These are phyloP conservation scores for Leucaena leucocephala DNA, from an alignment of 306 rosid genomes.

Conservation along the genomic window DNA sequence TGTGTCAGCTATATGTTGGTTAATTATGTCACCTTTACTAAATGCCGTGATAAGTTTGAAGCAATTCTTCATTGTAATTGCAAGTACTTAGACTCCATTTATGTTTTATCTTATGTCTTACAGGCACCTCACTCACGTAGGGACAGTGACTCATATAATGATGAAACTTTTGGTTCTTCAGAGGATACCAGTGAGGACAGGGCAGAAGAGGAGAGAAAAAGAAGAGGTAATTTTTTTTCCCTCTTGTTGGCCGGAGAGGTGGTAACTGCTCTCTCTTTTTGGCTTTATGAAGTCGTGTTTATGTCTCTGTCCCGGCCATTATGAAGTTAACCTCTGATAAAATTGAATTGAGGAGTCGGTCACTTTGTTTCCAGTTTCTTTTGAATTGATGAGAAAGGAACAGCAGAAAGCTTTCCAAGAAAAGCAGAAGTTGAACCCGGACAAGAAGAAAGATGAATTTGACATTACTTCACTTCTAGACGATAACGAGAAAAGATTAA, in stretches of 20 bases:
- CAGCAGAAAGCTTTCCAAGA: conserved; percentile 82
- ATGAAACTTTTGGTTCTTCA: conserved; percentile 92
- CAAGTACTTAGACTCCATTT: conserved; percentile 7
- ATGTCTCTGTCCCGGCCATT: conserved; percentile 22
- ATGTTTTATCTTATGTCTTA: conserved; percentile 33
- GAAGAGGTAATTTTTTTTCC: conserved; percentile 73
- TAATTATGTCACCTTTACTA: conserved; percentile 2
- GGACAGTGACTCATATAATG: conserved; percentile 63
- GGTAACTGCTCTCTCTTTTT: conserved; percentile 11
- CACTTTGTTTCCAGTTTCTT: conserved; percentile 65
- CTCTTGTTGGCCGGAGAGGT: conserved; percentile 16
- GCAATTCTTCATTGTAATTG: conserved; percentile 25
- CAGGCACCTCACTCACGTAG: conserved; percentile 87
- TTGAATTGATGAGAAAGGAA: conserved; percentile 95
- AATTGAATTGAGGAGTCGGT: conserved; percentile 34
- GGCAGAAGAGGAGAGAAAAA: conserved; percentile 92
- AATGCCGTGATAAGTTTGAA: conserved; percentile 20
- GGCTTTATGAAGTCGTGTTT: conserved; percentile 11
- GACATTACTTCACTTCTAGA: conserved; percentile 59
- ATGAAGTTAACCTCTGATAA: conserved; percentile 6
- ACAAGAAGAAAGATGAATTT: conserved; percentile 58
- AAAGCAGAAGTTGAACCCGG: conserved; percentile 55
- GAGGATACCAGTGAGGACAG: conserved; percentile 79
- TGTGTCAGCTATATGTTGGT: conserved; percentile 22
- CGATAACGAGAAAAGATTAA: conserved; percentile 51